phyloP scores from a whole-genome alignment of 345 rosid species.

The Melaleuca quinquenervia region DNA sequence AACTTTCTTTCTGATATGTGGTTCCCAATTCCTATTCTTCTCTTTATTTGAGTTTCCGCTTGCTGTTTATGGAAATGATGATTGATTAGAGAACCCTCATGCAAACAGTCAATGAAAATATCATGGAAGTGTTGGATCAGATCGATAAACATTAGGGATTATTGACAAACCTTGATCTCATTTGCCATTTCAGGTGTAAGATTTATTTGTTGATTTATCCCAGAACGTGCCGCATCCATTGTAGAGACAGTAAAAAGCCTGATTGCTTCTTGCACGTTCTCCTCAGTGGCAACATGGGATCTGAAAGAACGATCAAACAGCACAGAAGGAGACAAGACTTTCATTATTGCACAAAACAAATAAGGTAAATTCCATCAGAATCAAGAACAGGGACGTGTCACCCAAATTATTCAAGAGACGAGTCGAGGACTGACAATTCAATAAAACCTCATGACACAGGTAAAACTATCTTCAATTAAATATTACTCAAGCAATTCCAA shows the following conservation, averaged over 20 bases:
- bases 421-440: not conserved
- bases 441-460: not conserved
- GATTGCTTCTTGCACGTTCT: constrained; percentile 78
- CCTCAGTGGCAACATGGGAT: constrained; percentile 78
- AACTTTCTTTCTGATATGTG: constrained; percentile 78
- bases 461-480: not conserved
- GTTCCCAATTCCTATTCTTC: constrained; percentile 82
- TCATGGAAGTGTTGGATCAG: not conserved
- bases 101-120: no score
- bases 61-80: constrained; percentile 22
- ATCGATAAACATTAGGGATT: not conserved
- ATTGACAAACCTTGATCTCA: constrained; percentile 63
- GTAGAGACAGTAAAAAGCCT: constrained; percentile 87
- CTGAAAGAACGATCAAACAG: constrained; percentile 12
- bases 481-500: not conserved
- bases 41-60: constrained; percentile 92
- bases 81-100: not conserved
- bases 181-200: constrained; percentile 70
- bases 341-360: not conserved
- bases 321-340: not conserved
- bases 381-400: not conserved
- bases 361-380: not conserved
- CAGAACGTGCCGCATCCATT: constrained; percentile 95
- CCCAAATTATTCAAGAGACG: not conserved
- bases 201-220: constrained; percentile 83